phyloP scores from a whole-genome alignment of 768 basidiomycete species.

The Tubosaeta sp. region DNA sequence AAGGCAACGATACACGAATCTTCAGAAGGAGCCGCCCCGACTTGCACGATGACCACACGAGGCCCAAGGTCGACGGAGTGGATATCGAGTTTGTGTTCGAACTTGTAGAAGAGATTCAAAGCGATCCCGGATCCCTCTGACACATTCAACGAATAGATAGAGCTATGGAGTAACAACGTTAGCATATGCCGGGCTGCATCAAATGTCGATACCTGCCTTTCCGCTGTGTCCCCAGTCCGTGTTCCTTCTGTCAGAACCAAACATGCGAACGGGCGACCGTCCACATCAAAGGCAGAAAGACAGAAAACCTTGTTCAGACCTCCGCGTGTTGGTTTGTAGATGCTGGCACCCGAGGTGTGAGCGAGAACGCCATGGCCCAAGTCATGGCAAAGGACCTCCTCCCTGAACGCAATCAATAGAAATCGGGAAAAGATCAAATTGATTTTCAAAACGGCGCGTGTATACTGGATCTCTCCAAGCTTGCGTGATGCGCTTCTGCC shows the following conservation, averaged over 20 bases:
- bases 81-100: constrained; percentile 2
- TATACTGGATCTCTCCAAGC: constrained; percentile 7
- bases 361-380: neutral
- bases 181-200: neutral
- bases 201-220: constrained; percentile 5
- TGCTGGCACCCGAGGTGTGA: constrained; percentile 7
- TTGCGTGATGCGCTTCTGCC: neutral
- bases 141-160: constrained; percentile 4
- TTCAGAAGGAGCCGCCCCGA: neutral
- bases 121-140: neutral
- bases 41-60: constrained; percentile 8
- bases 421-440: constrained; percentile 14
- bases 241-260: constrained; percentile 1
- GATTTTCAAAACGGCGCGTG: neutral
- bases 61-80: constrained; percentile 12
- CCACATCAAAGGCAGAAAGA: neutral
- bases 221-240: too few species aligned
- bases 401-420: constrained; percentile 10
- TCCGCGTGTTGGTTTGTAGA: neutral
- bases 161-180: neutral
- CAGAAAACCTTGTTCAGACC: constrained; percentile 3
- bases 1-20: constrained; percentile 5
- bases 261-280: constrained; percentile 2
- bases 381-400: constrained; percentile 16
- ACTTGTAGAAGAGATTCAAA: constrained; percentile 13